These are phyloP conservation scores for Delonix regia DNA, from an alignment of 306 rosid genomes.

Conservation along the genomic window DNA sequence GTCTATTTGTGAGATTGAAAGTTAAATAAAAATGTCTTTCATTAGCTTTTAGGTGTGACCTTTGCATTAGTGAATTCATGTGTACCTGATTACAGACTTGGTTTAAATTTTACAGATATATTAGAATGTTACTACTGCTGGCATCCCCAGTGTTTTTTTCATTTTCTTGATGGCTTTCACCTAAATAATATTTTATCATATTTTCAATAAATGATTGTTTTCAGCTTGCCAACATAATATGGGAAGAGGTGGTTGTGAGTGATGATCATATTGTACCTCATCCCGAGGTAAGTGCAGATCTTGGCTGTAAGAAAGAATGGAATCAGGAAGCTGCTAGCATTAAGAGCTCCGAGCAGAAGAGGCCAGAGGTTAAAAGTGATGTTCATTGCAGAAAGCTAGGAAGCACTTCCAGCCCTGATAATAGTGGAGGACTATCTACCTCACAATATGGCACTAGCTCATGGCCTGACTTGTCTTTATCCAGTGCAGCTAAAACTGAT, in stretches of 20 bases:
- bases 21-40: slow-evolving; percentile 13
- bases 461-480: slow-evolving; percentile 67
- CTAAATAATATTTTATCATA: slow-evolving; percentile 19
- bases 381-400: slow-evolving; percentile 51
- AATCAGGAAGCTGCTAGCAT: slow-evolving; percentile 51
- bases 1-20: not conserved
- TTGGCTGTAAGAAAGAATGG: slow-evolving; percentile 59
- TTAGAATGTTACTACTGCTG: slow-evolving; percentile 4
- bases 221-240: slow-evolving; percentile 95
- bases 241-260: slow-evolving; percentile 75
- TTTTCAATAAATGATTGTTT: slow-evolving; percentile 36
- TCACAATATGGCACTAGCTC: slow-evolving; percentile 52
- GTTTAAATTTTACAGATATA: slow-evolving; percentile 13
- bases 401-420: slow-evolving; percentile 48
- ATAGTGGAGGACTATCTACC: slow-evolving; percentile 51
- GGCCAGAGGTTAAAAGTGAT: slow-evolving; percentile 51
- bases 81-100: not conserved
- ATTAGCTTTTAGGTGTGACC: slow-evolving; percentile 10
- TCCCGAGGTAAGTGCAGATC: slow-evolving; percentile 63
- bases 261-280: slow-evolving; percentile 95
- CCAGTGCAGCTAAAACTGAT: slow-evolving; percentile 54
- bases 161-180: slow-evolving; percentile 12
- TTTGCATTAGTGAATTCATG: slow-evolving; percentile 3
- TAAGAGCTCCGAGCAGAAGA: slow-evolving; percentile 61
- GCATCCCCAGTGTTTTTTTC: not conserved